These are phyloP conservation scores for Mucor saturninus DNA, from an alignment of 371 early-diverging fungal species.

Conservation along the genomic window DNA sequence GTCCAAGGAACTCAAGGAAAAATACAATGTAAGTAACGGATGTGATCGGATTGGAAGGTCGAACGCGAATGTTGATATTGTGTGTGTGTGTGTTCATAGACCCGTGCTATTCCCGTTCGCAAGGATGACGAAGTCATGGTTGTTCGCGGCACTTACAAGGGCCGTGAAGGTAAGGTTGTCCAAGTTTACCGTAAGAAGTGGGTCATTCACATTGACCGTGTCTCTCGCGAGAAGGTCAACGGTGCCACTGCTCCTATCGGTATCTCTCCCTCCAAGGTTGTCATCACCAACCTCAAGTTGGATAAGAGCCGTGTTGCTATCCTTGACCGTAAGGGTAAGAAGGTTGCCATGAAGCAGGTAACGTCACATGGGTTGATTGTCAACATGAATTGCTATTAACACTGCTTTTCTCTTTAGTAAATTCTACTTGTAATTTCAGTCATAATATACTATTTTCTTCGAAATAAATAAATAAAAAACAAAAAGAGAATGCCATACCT, in stretches of 20 bases:
- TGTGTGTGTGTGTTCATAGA: conserved; percentile 22
- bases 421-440: neutral
- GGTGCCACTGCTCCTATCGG: conserved; percentile 92
- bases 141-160: conserved; percentile 94
- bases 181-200: conserved; percentile 97
- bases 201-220: conserved; percentile 96
- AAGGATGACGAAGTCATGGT: conserved; percentile 97
- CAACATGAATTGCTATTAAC: neutral
- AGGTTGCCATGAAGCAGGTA: conserved; percentile 51
- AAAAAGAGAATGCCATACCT: conserved; percentile 2
- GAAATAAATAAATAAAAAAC: conserved; percentile 5
- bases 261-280: conserved; percentile 97
- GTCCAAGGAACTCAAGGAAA: conserved; percentile 96
- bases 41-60: neutral
- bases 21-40: conserved; percentile 74
- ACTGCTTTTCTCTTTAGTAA: neutral
- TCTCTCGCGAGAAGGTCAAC: conserved; percentile 96
- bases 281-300: conserved; percentile 91
- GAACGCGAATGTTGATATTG: neutral
- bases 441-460: conserved; percentile 1
- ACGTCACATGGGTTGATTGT: neutral
- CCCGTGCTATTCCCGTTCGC: conserved; percentile 94
- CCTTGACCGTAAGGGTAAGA: conserved; percentile 78
- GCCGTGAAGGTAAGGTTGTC: conserved; percentile 95
- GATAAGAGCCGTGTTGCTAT: conserved; percentile 95